Evolutionary conservation across 228 moss, liverwort and hornwort genomes (phyloP).

Genomic region (Sphagnum fallax): DNA sequence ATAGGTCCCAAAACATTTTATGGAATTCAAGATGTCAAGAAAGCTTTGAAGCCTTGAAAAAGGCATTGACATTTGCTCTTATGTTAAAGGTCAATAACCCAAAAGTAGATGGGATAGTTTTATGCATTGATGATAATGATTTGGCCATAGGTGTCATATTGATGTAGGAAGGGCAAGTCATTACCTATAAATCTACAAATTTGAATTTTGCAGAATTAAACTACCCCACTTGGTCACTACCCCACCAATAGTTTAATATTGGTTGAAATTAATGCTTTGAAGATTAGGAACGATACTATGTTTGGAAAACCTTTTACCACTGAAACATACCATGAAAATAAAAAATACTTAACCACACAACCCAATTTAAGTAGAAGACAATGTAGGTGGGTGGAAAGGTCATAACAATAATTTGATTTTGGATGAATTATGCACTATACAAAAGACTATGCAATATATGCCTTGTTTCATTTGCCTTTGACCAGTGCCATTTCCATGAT

Average conservation of each 20-base stretch:
- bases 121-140: background rate
- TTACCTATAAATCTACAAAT: conserved; percentile 8
- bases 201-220: conserved; percentile 4
- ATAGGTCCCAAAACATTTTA: background rate
- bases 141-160: background rate
- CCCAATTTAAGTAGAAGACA: conserved; percentile 1
- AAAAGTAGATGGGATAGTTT: background rate
- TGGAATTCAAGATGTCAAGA: background rate
- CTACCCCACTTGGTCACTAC: no score
- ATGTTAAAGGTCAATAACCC: background rate
- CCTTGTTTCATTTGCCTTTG: no score
- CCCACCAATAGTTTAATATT: background rate
- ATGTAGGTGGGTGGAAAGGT: background rate
- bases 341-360: background rate
- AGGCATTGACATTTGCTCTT: background rate
- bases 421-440: background rate
- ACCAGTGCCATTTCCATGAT: no score
- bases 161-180: background rate
- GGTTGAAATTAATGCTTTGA: conserved; percentile 4
- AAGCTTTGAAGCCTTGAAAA: background rate
- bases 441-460: background rate
- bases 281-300: conserved; percentile 2
- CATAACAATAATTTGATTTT: background rate
- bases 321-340: background rate
- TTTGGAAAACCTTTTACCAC: background rate